Evolutionary conservation across 2,329 filamentous ascomycete species (phyloP).

Genomic region (Zalaria sp.): DNA sequence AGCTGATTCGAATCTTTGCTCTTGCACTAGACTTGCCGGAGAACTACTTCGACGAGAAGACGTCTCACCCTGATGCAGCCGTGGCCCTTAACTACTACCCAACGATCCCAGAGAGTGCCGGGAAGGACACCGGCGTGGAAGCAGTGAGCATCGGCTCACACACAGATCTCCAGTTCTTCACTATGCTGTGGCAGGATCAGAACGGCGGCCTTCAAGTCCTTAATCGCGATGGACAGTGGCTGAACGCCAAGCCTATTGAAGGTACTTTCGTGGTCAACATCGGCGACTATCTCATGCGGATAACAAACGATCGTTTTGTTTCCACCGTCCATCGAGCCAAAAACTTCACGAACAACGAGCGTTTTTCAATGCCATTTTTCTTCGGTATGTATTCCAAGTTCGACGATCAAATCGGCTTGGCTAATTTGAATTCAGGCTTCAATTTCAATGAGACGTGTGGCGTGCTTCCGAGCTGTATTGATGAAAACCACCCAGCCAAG

Average conservation of each 20-base stretch:
- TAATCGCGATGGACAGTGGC: conserved; percentile 25
- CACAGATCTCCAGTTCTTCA: conserved; percentile 33
- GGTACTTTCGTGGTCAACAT: conserved; percentile 36
- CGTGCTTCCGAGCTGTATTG: conserved; percentile 34
- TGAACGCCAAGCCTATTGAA: conserved; percentile 27
- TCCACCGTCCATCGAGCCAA: conserved; percentile 42
- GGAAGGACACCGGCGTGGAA: not conserved
- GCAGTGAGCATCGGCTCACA: conserved; percentile 17
- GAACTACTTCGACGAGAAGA: conserved; percentile 23
- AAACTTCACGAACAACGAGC: conserved; percentile 34
- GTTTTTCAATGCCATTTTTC: conserved; percentile 44
- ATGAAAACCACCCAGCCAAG: conserved; percentile 31
- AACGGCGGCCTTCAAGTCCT: conserved; percentile 25
- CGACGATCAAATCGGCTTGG: conserved; percentile 40
- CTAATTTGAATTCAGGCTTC: conserved; percentile 31
- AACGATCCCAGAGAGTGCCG: not conserved
- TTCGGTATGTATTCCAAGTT: conserved; percentile 21
- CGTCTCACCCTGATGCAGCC: conserved; percentile 11
- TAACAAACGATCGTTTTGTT: conserved; percentile 40
- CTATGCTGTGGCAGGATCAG: conserved; percentile 28
- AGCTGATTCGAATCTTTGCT: conserved; percentile 25
- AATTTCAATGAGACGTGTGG: conserved; percentile 25
- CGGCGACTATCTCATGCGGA: conserved; percentile 19
- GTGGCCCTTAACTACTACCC: conserved; percentile 12
- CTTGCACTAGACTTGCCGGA: conserved; percentile 26